These are phyloP conservation scores for Cafeteria roenbergensis DNA, from an alignment of 108 stramenopile genomes.

Conservation along the genomic window DNA sequence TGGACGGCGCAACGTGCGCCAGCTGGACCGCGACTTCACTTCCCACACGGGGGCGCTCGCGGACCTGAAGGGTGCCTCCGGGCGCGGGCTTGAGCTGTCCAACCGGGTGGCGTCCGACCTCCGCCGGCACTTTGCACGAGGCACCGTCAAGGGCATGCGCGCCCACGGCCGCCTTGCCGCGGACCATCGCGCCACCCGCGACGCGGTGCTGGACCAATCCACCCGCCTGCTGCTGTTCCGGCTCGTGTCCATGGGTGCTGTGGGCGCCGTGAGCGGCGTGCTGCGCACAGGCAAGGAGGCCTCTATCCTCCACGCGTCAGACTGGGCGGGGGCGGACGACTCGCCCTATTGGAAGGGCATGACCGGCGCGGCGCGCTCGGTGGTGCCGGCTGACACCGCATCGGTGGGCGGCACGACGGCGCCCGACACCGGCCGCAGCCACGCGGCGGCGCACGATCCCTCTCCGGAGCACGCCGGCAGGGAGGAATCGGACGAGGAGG, in stretches of 20 bases:
- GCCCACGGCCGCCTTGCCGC: neutral
- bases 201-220: conserved; percentile 29
- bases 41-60: neutral
- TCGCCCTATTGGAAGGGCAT: neutral
- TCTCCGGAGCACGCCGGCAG: neutral
- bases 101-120: neutral
- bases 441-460: neutral
- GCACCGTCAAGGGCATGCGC: neutral
- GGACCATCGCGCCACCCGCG: conserved; percentile 13
- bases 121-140: neutral
- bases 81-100: neutral
- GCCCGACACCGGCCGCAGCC: neutral
- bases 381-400: neutral
- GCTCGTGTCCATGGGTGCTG: conserved; percentile 23
- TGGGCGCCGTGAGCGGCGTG: conserved; percentile 25
- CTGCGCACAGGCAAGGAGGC: conserved; percentile 45
- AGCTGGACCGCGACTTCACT: neutral
- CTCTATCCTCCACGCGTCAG: conserved; percentile 28
- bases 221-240: conserved; percentile 32
- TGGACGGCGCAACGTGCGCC: neutral
- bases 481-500: neutral
- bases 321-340: neutral
- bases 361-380: neutral
- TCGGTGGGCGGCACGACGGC: neutral
- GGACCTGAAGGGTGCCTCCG: neutral